Base-by-base conservation (phyloP, 1,284 basidiomycete species). In the Ustilago esculenta region DNA sequence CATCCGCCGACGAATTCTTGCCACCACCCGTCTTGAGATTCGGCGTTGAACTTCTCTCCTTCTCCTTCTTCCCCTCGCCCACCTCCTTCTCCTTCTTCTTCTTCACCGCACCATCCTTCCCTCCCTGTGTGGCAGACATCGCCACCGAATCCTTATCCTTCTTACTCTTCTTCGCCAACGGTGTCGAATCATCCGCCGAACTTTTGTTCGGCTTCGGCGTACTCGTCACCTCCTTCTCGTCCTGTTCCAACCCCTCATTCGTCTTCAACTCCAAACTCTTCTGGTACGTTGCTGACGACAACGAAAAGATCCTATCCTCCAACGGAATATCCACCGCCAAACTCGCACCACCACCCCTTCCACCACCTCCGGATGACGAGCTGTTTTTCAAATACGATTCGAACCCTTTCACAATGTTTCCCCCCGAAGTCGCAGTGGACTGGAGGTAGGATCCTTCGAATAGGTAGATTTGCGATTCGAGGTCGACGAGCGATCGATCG, bases 331-430 rank as follows among this genome's bases (percentile, higher is more conserved):
- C 71, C 4, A 27, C n/a, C n/a, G n/a, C 48, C 2, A 45, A 33
- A 3, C 40, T 24, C 0, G 46, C 53, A 2, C 21, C 18, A 21
- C 41, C 56, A 2, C 23, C 15, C 0, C 57, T 36, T 14, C 44
- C 4, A 33, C 36, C 3, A n/a, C 44, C 48, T 1, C 37, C 30
- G 8, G 44, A 41, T 1, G 43, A 34, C 10, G 59, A 40, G 2
- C 59, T 47, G 34, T 71, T 63, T 43, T 81, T 81, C 15, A 81
- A 69, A 35, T 79, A 81, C 10, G 63, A 45, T 43, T 81, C 79
- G 37, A 80, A 81, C 1, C 79, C 79, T 43, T 80, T 80, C 27
- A 80, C 75, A n/a, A 81, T 79, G 44, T 81, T 81, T 8, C 79
- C 79, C n/a, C 79, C 79, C 14, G 76, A 77, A 0, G 72, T 46